Percentiles rank a stretch among this genome's conserved stretches.
Conservation (phyloP, 2,329 filamentous ascomycete species). For the Phyllosticta citrichinensis region DNA sequence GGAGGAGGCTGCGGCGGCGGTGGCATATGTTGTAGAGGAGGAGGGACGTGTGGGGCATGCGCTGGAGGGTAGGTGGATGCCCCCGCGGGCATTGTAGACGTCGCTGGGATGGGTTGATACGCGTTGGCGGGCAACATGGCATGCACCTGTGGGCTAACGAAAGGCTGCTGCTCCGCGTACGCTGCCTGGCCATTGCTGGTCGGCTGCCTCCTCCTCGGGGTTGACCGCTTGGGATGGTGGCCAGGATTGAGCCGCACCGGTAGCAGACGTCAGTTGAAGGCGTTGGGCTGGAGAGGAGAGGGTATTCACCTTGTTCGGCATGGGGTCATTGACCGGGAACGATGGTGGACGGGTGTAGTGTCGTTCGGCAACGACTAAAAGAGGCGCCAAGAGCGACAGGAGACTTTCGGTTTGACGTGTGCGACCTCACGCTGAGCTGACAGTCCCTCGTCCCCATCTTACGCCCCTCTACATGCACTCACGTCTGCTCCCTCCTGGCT, state of each 20-base stretch:
- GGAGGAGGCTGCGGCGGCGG: background rate
- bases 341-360: background rate
- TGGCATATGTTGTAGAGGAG: background rate
- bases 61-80: background rate
- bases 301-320: slow-evolving; percentile 6
- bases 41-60: slow-evolving; percentile 4
- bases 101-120: background rate
- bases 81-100: background rate
- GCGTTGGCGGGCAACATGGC: slow-evolving; percentile 9
- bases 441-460: too few species aligned
- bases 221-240: slow-evolving; percentile 7
- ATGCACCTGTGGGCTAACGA: slow-evolving; percentile 8
- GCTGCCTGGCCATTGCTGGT: slow-evolving; percentile 7
- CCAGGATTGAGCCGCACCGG: slow-evolving; percentile 8
- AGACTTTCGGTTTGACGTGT: background rate
- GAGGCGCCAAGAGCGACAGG: background rate
- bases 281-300: background rate
- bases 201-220: slow-evolving; percentile 7
- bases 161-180: slow-evolving; percentile 7
- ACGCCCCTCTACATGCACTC: too few species aligned
- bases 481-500: too few species aligned
- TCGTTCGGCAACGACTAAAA: background rate
- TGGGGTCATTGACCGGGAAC: background rate
- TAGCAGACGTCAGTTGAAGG: slow-evolving; percentile 3
- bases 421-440: background rate